Evolutionary conservation across 2,329 filamentous ascomycete genomes (phyloP).

Genomic region (Fusarium fracticaudum): DNA sequence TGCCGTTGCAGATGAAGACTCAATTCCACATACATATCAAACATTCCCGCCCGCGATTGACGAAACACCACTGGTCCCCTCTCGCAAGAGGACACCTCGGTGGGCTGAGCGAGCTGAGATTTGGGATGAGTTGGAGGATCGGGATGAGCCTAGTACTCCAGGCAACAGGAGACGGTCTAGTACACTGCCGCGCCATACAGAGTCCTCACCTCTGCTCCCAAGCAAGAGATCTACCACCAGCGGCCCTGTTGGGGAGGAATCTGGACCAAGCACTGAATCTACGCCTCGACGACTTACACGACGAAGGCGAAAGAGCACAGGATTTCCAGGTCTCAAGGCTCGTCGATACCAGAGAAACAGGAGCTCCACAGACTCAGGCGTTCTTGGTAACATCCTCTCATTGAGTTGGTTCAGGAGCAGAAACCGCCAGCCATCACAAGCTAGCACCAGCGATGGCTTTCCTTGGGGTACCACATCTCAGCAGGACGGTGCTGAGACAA

Average conservation of each 20-base stretch:
- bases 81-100: slow-evolving; percentile 60
- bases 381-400: slow-evolving; percentile 62
- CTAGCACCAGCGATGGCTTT: slow-evolving; percentile 34
- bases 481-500: slow-evolving; percentile 30
- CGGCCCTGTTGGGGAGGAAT: slow-evolving; percentile 39
- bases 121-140: slow-evolving; percentile 88
- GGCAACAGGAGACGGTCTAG: slow-evolving; percentile 57
- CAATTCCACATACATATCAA: slow-evolving; percentile 51
- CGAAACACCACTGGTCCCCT: slow-evolving; percentile 52
- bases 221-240: slow-evolving; percentile 47
- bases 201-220: slow-evolving; percentile 53
- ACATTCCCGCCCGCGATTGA: slow-evolving; percentile 57
- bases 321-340: slow-evolving; percentile 69
- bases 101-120: slow-evolving; percentile 80
- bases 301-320: slow-evolving; percentile 66
- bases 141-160: slow-evolving; percentile 59
- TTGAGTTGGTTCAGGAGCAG: slow-evolving; percentile 63
- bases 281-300: slow-evolving; percentile 49
- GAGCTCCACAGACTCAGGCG: slow-evolving; percentile 57
- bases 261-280: slow-evolving; percentile 45
- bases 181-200: slow-evolving; percentile 56
- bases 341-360: slow-evolving; percentile 55
- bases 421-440: slow-evolving; percentile 35
- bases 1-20: slow-evolving; percentile 54
- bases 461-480: slow-evolving; percentile 21